phyloP scores from a whole-genome alignment of 768 basidiomycete genomes.

The Galerina marginata region DNA sequence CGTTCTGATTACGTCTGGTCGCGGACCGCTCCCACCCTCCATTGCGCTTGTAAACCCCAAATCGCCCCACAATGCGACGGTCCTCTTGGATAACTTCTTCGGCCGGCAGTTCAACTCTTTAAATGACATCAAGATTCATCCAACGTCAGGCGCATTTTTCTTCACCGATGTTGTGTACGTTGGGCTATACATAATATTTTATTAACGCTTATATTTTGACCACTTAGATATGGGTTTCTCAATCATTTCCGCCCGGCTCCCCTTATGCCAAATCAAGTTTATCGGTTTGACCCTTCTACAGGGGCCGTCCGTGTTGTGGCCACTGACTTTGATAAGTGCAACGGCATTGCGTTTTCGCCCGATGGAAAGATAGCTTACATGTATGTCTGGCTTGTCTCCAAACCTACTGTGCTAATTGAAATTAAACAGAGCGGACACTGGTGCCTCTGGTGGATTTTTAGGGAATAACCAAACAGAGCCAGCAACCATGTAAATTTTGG shows the following conservation, averaged over 20 bases:
- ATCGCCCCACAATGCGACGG: constrained; percentile 68
- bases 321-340: constrained; percentile 73
- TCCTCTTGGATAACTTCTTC: constrained; percentile 78
- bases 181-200: neutral
- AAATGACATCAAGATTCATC: constrained; percentile 80
- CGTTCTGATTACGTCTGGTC: constrained; percentile 68
- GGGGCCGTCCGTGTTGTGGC: constrained; percentile 74
- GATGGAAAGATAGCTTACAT: constrained; percentile 72
- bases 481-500: constrained; percentile 63
- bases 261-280: constrained; percentile 75
- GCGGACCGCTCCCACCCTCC: constrained; percentile 64
- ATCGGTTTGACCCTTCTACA: constrained; percentile 72
- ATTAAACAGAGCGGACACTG: constrained; percentile 55
- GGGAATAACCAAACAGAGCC: constrained; percentile 63
- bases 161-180: constrained; percentile 76
- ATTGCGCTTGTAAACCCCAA: constrained; percentile 68
- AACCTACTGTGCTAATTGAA: neutral
- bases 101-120: constrained; percentile 84
- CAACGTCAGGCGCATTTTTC: constrained; percentile 65
- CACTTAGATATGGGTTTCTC: constrained; percentile 62
- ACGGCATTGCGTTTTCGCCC: constrained; percentile 76
- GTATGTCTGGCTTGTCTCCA: constrained; percentile 33
- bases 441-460: constrained; percentile 47
- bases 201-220: neutral
- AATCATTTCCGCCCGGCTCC: constrained; percentile 71